Evolutionary conservation across 495 filamentous ascomycete species (phyloP), one percentile per base, ranked within the genome.

Genomic region (Podospora didyma): DNA sequence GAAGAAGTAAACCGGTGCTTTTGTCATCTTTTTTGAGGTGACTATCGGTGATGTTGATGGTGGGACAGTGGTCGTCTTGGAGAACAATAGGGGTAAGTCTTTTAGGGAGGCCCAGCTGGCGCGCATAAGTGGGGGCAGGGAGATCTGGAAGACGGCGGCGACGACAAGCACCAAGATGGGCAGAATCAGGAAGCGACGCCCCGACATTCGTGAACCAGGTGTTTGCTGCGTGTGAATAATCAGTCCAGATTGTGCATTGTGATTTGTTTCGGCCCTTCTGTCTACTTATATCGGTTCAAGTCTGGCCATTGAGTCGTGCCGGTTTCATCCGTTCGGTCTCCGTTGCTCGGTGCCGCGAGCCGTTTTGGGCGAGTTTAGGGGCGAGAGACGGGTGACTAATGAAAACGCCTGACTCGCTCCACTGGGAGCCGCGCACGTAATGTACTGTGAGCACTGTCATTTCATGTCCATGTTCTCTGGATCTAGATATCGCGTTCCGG

Each of bases 1-100:
- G 37, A 94, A 70, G 63, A 92, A 93, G 62, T 92, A 94, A 44
- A 91, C 78, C 0, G 89, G 89, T 7, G 85, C 34, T 46, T 47
- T 58, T 50, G 64, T 45, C 66, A 68, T 71, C 24, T 49, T 69
- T n/a, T n/a, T n/a, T n/a, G n/a, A n/a, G 54, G 51, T 49, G 9
- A 37, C 26, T 31, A 31, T 53, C 45, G 51, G 57, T 46, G 53
- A 57, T 45, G 12, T 60, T 47, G 34, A 53, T 61, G 7, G 51
- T 31, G 26, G 26, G 9, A 31, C 26, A 3, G 26, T 35, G 22
- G 34, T 53, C 17, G 2, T 46, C 14, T 56, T 20, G 22, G 17
- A 21, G 49, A 39, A 19, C 4, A 31, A 31, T 31, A 31, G 26
- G 26, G 26, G 26, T 35, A 48, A n/a, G 46, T 39, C 24, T 37